A percentile compares a stretch with the other conserved stretches of the same genome.
phyloP scores from a whole-genome alignment of 2,329 filamentous ascomycete species.

The Trichoderma koningiopsis region DNA sequence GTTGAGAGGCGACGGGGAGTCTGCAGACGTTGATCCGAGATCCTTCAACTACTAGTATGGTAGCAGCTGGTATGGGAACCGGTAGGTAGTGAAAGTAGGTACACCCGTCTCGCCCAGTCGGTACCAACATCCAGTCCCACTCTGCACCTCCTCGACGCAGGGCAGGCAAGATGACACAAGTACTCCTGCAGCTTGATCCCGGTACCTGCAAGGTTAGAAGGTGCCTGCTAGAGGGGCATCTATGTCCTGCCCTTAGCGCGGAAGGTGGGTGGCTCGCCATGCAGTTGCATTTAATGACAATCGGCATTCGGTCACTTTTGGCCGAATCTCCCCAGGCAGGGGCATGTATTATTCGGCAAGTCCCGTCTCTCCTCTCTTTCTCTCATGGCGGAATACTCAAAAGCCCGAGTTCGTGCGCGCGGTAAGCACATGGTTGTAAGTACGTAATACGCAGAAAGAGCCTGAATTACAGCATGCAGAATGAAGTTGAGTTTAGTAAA shows the following conservation, averaged over 20 bases:
- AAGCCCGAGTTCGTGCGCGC: background rate
- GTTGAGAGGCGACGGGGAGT: background rate
- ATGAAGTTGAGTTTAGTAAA: background rate
- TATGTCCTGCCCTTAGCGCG: slow-evolving; percentile 6
- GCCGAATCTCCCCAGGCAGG: background rate
- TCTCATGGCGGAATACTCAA: background rate
- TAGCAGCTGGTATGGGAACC: too few species aligned
- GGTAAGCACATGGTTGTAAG: background rate
- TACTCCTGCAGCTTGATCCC: background rate
- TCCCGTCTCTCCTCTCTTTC: background rate
- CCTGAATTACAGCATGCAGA: too few species aligned
- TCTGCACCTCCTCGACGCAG: background rate
- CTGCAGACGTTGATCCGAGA: background rate
- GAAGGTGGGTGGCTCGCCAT: slow-evolving; percentile 16
- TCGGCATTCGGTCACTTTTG: background rate
- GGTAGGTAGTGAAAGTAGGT: background rate
- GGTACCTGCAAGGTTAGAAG: background rate
- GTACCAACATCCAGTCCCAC: background rate
- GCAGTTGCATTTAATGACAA: slow-evolving; percentile 17
- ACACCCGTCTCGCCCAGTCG: background rate
- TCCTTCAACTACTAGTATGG: background rate
- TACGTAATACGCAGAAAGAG: background rate
- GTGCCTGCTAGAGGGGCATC: background rate
- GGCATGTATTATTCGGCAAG: background rate
- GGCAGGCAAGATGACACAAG: background rate